Evolutionary conservation across 768 basidiomycete genomes (phyloP).

Genomic region (Brasilioporus rufonigricans): DNA sequence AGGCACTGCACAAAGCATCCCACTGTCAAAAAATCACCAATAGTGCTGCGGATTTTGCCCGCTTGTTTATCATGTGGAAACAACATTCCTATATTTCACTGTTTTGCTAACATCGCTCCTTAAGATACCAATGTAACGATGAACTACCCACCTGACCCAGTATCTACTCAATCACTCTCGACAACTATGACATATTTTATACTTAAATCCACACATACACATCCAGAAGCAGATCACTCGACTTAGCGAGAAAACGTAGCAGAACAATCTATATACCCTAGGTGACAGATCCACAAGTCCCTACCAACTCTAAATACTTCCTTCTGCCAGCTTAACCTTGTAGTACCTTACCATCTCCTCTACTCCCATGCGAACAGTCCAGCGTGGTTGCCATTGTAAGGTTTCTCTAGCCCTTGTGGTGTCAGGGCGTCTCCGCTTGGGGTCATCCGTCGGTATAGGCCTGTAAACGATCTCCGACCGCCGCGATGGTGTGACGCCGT

Average conservation of each 20-base stretch:
- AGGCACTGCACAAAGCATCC: conserved; percentile 2
- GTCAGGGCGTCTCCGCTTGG: conserved; percentile 91
- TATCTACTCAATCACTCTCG: conserved; percentile 10
- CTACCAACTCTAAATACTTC: conserved; percentile 52
- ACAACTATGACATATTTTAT: conserved; percentile 4
- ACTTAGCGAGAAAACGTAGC: not conserved
- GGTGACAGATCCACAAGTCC: not conserved
- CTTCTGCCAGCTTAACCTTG: conserved; percentile 85
- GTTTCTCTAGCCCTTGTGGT: conserved; percentile 84
- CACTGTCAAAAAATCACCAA: conserved; percentile 12
- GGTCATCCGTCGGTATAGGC: conserved; percentile 89
- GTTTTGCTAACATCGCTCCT: conserved; percentile 7
- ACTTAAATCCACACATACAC: conserved; percentile 17
- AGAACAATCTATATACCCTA: not conserved
- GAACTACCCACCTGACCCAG: not conserved
- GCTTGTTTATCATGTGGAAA: conserved; percentile 2
- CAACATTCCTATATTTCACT: conserved; percentile 14
- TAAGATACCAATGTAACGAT: conserved; percentile 15
- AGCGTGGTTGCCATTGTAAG: conserved; percentile 89
- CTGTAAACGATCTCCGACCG: conserved; percentile 71
- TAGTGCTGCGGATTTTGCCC: conserved; percentile 1
- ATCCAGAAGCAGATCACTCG: not conserved
- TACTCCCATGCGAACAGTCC: conserved; percentile 89
- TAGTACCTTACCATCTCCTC: conserved; percentile 96
- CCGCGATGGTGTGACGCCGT: conserved; percentile 51